phyloP scores from a whole-genome alignment of 2,329 filamentous ascomycete species.

The Fusarium acutatum region DNA sequence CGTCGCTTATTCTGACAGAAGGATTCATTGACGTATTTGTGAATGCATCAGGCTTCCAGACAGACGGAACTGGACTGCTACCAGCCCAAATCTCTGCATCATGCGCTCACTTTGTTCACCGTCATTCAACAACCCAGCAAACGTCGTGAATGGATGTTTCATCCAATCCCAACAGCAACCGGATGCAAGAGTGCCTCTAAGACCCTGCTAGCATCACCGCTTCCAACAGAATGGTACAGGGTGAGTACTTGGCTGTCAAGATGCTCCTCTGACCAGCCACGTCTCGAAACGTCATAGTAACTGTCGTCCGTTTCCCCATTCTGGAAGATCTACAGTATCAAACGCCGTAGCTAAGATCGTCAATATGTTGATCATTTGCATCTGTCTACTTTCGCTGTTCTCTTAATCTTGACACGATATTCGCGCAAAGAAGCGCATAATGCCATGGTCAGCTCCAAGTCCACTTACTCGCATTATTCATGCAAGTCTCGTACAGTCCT shows the following conservation, averaged over 20 bases:
- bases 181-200: slow-evolving; percentile 13
- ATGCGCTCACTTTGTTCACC: slow-evolving; percentile 14
- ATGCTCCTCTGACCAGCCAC: background rate
- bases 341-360: background rate
- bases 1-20: background rate
- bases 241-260: slow-evolving; percentile 1
- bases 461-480: background rate
- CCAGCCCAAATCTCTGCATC: background rate
- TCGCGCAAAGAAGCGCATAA: background rate
- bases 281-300: slow-evolving; percentile 6
- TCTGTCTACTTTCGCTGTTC: background rate
- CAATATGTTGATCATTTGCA: background rate
- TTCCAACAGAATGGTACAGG: slow-evolving; percentile 13
- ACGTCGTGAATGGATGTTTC: background rate
- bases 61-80: background rate
- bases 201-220: slow-evolving; percentile 20
- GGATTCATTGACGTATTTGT: background rate
- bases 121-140: slow-evolving; percentile 10
- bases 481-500: slow-evolving; percentile 18
- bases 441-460: background rate
- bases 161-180: slow-evolving; percentile 4
- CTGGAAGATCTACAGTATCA: slow-evolving; percentile 12
- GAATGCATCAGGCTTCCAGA: background rate
- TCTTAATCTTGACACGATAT: background rate
- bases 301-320: slow-evolving; percentile 1